Base-by-base conservation (phyloP, 2,329 filamentous ascomycete species). In the Colletotrichum viniferum region DNA sequence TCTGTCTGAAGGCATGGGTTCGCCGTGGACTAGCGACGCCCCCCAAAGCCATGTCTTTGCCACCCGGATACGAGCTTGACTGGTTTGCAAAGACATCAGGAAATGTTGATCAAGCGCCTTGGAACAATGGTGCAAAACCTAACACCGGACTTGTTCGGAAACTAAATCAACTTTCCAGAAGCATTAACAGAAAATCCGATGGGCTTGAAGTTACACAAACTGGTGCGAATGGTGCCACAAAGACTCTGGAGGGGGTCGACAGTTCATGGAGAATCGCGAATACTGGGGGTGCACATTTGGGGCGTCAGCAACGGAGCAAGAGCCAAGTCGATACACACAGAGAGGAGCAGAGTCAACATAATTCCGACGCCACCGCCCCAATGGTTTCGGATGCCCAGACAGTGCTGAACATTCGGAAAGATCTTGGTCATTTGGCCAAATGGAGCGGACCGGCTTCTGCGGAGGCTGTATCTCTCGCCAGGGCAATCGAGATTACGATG, bases 1-100 rank as follows among this genome's bases (percentile, higher is more conserved):
- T 30, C 0, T 24, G 60, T 3, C 4, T 71, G 2, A 65, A 28
- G 2, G 24, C 69, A 1, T 65, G 28, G 43, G 43, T 65, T 1
- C 61, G 69, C 0, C 61, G 69, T 18, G 61, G 61, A 7, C 24
- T 65, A 0, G 61, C 30, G 3, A 32, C 2, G 2, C 32, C 43
- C 0, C 69, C 61, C 0, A 1, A 4, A 7, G 34, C 14, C 5
- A 4, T 7, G 1, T 14, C 4, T 9, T 24, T 71, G 16, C 5
- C 24, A 2, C 1, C 43, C 4, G 48, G 69, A 4, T 71, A 52
- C 5, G 69, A 71, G n/a, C 24, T 71, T 4, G 69, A 71, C 5
- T 66, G 69, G 69, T 43, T 71, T 3, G 61, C 48, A 9, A 66
- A 18, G 7, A 56, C 68, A 0, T 26, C 56, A 0, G 43, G 24